Percentiles rank a stretch among this genome's conserved stretches.
phyloP scores from a whole-genome alignment of 129 eudicot genomes.

The Oenanthe sinensis region DNA sequence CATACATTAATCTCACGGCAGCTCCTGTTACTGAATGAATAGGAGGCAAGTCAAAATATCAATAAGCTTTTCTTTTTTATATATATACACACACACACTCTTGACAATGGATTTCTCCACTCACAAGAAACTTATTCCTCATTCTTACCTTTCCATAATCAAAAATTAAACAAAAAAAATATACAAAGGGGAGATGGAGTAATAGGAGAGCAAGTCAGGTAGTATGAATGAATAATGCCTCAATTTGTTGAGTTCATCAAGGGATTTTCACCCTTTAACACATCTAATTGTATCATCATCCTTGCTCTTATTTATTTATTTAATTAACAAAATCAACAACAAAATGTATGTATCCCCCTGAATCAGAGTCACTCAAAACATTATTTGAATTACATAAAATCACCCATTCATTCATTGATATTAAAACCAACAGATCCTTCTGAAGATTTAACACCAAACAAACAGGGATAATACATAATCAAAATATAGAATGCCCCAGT shows the following conservation, averaged over 20 bases:
- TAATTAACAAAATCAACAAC: background rate
- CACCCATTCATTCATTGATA: background rate
- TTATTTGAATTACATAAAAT: background rate
- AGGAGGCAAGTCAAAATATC: conserved; percentile 6
- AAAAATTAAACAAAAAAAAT: background rate
- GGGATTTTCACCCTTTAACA: conserved; percentile 7
- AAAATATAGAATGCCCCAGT: background rate
- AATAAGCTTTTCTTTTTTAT: background rate
- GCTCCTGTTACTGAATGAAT: too few species aligned
- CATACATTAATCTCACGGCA: too few species aligned
- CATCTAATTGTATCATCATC: conserved; percentile 10
- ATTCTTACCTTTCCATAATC: background rate
- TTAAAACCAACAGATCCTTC: background rate
- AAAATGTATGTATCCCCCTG: background rate
- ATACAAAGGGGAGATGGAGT: background rate
- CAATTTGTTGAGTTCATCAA: conserved; percentile 4
- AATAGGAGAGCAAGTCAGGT: background rate
- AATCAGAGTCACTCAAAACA: background rate
- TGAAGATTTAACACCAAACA: background rate
- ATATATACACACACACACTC: too few species aligned
- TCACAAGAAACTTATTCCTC: background rate
- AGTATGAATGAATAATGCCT: conserved; percentile 11
- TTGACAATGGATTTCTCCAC: background rate
- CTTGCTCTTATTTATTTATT: background rate
- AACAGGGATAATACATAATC: conserved; percentile 8